Evolutionary conservation across 139 green algal genomes (phyloP), one percentile per base, ranked within the genome.

Genomic region (Parachlorella kessleri): DNA sequence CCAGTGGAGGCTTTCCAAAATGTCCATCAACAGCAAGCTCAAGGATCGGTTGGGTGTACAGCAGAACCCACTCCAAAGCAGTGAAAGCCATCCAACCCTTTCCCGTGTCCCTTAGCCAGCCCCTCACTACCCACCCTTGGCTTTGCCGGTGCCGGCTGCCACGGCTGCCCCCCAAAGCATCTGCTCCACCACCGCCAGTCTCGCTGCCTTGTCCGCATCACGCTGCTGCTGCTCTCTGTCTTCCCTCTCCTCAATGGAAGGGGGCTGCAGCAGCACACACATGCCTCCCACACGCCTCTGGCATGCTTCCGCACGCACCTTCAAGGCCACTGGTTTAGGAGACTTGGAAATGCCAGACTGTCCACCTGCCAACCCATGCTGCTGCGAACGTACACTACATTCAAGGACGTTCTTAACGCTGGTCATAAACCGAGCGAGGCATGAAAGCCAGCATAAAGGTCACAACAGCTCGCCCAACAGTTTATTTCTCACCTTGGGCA

Each of bases 161-260:
- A 18, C 14, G 55, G 40, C 30, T 14, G 72, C 65, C 26, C 81
- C 84, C 87, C 87, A 91, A 4, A 91, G 82, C 73, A 91, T 78
- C 55, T 77, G 53, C 33, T 91, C 87, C 6, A 91, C 68, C 3
- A 83, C 78, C 21, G 71, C 77, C 38, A 91, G 81, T 39, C 83
- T 76, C n/a, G 63, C 66, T 7, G 42, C 64, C 28, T 85, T 82
- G 64, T 85, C 81, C 14, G 14, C 67, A 2, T 59, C 54, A 10
- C 28, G 38, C 30, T 18, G 6, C 7, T 36, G 28, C 10, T n/a
- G 38, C 38, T 81, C 69, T 8, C 30, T 38, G 30, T 69, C 64
- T 26, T 40, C 71, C 18, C 69, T 33, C 30, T 8, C 40, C 72
- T 84, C 53, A 10, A 38, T 4, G 1, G 68, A 14, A 30, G 35